Conservation (phyloP, 1,139 yeast species). For the Candida buenavistaensis region DNA sequence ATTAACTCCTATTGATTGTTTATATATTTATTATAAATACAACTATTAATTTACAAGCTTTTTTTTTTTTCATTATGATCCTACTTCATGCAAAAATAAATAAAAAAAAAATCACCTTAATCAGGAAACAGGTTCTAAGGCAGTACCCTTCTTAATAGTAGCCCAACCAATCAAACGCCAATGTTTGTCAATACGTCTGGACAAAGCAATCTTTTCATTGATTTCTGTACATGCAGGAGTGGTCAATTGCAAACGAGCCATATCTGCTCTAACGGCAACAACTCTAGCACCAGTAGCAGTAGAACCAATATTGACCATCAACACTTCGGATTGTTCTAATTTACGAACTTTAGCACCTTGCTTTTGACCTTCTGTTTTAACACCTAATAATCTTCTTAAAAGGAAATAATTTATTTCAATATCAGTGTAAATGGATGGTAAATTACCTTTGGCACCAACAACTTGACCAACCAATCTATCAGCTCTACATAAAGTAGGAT, state of each 20-base stretch:
- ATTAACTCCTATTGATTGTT: background rate
- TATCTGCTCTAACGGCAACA: constrained; percentile 96
- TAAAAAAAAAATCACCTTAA: too few relatives aligned
- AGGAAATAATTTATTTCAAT: constrained; percentile 96
- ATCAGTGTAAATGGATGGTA: constrained; percentile 95
- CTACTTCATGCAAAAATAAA: too few relatives aligned
- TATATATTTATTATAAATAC: constrained; percentile 15
- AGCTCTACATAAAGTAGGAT: constrained; percentile 98
- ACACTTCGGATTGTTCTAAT: constrained; percentile 89
- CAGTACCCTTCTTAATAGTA: constrained; percentile 92
- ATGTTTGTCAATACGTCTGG: constrained; percentile 99
- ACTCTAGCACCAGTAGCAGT: constrained; percentile 99
- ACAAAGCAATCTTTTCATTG: constrained; percentile 96
- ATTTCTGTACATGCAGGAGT: constrained; percentile 99
- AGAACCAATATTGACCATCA: constrained; percentile 99
- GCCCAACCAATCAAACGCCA: constrained; percentile 99
- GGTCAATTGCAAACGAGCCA: constrained; percentile 96
- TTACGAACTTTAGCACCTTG: constrained; percentile 93
- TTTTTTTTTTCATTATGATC: too few relatives aligned
- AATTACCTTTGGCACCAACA: constrained; percentile 93
- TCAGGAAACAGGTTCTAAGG: constrained; percentile 64
- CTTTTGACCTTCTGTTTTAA: constrained; percentile 96
- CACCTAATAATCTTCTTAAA: constrained; percentile 96
- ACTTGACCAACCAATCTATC: constrained; percentile 99
- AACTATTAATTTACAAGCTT: constrained; percentile 1